These are phyloP conservation scores for Rubus idaeus DNA, from an alignment of 306 rosid genomes.

Conservation along the genomic window DNA sequence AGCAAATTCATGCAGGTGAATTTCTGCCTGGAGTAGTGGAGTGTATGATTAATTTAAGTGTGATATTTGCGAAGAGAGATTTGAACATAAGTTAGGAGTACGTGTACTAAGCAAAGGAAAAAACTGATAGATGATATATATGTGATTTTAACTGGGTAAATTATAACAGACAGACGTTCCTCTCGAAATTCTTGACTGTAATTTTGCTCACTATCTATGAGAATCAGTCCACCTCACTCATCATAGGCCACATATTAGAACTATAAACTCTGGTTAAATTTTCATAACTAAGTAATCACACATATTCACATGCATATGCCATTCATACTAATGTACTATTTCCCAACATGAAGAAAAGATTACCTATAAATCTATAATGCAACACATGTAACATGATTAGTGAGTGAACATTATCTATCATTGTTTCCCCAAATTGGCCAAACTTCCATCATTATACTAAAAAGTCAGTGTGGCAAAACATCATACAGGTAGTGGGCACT, in stretches of 20 bases:
- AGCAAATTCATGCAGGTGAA: conserved; percentile 5
- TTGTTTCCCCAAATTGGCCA: not conserved
- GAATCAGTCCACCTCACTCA: not conserved
- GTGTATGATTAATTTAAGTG: not conserved
- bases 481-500: not conserved
- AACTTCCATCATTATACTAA: not conserved
- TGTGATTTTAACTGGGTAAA: not conserved
- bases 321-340: too few species aligned
- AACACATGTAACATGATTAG: not conserved
- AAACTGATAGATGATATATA: not conserved
- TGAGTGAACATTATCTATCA: not conserved
- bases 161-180: not conserved
- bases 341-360: not conserved
- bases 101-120: not conserved
- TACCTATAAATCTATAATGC: too few species aligned
- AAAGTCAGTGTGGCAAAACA: not conserved
- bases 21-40: not conserved
- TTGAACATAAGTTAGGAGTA: not conserved
- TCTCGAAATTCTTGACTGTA: not conserved
- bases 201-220: not conserved
- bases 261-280: too few species aligned
- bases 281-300: not conserved
- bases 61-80: not conserved
- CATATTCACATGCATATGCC: too few species aligned
- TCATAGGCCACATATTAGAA: not conserved